Base-by-base conservation (phyloP, 1,284 basidiomycete genomes). In the Pseudozyma sp. region DNA sequence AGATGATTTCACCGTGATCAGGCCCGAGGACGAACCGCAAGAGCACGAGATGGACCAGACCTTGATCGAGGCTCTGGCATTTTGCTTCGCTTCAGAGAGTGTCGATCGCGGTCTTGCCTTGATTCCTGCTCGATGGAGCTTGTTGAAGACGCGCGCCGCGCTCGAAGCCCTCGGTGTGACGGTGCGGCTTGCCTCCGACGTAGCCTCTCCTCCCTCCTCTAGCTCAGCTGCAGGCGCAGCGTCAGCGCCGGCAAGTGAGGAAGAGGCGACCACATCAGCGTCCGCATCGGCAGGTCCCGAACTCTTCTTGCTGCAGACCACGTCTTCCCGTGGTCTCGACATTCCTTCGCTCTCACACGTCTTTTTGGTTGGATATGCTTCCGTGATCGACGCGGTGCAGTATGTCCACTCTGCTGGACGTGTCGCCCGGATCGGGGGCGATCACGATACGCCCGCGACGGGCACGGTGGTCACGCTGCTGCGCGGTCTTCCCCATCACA, bases 361-460 rank as follows among this genome's bases (percentile, higher is more conserved):
- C 30, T 84, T 82, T 44, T 52, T 82, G 7, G 54, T 84, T 4
- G 81, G 81, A 6, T 53, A 76, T n/a, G 55, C 68, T 7, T 71
- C 79, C 0, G 79, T 83, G 19, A 61, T 73, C 10, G 79, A 82
- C 46, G 70, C 82, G 3, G 74, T 80, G 37, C 71, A 75, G 37
- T 84, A 84, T 57, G 77, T 75, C 9, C 82, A 84, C 46, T 54
- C 79, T 17, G 82, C 82, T 7, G 82, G 82, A 7, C 77, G 82
- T 24, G 81, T 77, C 11, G 62, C 79, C 31, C 77, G 82, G 14
- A 64, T 84, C 19, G 77, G 79, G n/a, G 45, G 52, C 6, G 46
- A 55, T 45, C 44, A 48, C 3, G 45, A 58, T 7, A 46, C 50
- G 24, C 54, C 69, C 6, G 54, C 67, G 1, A 40, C 45, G 0